These are phyloP conservation scores for Euphrasia arctica DNA, from an alignment of 305 asterid species.

Conservation along the genomic window DNA sequence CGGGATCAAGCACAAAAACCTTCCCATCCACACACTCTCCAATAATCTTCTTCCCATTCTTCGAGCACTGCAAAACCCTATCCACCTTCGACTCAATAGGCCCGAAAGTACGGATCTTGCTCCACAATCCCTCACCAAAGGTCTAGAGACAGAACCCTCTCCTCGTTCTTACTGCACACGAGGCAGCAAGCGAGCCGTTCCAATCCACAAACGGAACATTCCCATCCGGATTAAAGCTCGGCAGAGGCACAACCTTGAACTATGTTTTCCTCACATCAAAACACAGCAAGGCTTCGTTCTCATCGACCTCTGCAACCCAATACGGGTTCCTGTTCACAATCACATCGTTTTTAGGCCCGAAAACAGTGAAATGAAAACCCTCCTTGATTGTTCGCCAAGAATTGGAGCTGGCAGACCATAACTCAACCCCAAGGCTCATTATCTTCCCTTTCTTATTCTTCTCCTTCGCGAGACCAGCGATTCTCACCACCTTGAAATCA, in stretches of 20 bases:
- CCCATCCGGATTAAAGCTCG: neutral
- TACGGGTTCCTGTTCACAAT: neutral
- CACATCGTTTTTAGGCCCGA: neutral
- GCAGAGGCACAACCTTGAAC: neutral
- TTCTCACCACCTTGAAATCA: neutral
- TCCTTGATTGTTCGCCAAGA: neutral
- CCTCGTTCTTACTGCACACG: neutral
- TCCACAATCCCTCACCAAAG: constrained; percentile 4
- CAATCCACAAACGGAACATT: neutral
- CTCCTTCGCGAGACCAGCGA: neutral
- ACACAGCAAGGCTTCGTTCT: neutral
- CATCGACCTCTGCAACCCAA: neutral
- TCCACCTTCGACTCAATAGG: neutral
- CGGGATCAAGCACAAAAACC: neutral
- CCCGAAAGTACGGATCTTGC: neutral
- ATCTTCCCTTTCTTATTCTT: neutral
- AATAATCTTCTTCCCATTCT: neutral
- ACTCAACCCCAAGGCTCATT: neutral
- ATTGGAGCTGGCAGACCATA: neutral
- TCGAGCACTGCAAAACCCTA: constrained; percentile 4
- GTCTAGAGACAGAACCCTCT: neutral
- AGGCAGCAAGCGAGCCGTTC: neutral
- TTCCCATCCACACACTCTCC: neutral
- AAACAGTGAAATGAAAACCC: neutral
- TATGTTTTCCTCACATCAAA: neutral